Base-by-base conservation (phyloP, 495 filamentous ascomycete species). In the Cairneyella variabilis region DNA sequence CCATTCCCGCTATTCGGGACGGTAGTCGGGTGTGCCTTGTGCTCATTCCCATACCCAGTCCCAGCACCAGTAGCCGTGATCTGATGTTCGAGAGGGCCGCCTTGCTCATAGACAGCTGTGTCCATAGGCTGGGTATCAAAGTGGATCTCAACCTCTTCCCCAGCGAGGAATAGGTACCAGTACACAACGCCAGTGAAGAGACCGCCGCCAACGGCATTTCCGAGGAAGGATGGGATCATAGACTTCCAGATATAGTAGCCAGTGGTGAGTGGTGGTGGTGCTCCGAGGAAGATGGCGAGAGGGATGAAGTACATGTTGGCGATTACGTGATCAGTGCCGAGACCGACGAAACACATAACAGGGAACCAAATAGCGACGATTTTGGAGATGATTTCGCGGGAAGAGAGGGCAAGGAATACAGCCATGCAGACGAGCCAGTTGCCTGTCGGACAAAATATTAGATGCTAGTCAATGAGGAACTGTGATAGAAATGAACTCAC, bases 241-340 rank as follows among this genome's bases (percentile, higher is more conserved):
- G 73, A 76, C 58, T 86, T 83, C 80, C 79, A 85, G 59, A 84
- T 83, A 45, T 85, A 84, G 42, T 83, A 63, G 1, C 72, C 70
- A 7, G 79, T 71, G 0, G 67, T 69, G 21, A 85, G 67, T 9
- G 48, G 49, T 0, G 59, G 64, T 0, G 80, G 77, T 0, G 79
- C 69, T 0, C 66, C 69, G 0, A 78, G 56, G 64, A 73, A 84
- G 23, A 85, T 79, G 7, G 66, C 76, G 59, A 78, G 62, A 8
- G 81, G 79, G 30, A 84, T 76, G 58, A 83, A 82, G 30, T 80
- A 83, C 79, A 83, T 84, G 57, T 83, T 84, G 38, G 80, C 80
- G 23, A 84, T 77, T 39, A 83, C 80, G 64, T 84, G 82, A 34
- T 84, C 80, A 5, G 83, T 71, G 0, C 76, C 78, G 4, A 85